Evolutionary conservation across 306 rosid species (phyloP).

Genomic region (Prunus armeniaca): DNA sequence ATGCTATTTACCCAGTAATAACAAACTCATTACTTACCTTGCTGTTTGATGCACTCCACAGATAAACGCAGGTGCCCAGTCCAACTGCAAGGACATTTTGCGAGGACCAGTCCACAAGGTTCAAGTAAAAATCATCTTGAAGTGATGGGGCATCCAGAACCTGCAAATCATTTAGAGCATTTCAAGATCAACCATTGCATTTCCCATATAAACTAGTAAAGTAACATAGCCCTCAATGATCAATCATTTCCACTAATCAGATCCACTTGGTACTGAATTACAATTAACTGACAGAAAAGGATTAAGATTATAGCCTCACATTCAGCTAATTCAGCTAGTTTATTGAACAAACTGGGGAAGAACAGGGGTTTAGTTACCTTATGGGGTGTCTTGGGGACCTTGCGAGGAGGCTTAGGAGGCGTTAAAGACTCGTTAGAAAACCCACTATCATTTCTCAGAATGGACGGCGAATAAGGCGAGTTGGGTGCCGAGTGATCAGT

Average conservation of each 20-base stretch:
- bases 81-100: conserved; percentile 96
- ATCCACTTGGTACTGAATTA: background rate
- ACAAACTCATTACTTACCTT: conserved; percentile 43
- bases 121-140: conserved; percentile 97
- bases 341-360: background rate
- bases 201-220: background rate
- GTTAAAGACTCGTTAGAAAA: conserved; percentile 56
- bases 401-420: conserved; percentile 95
- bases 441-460: conserved; percentile 49
- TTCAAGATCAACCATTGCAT: conserved; percentile 15
- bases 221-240: background rate
- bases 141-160: conserved; percentile 99
- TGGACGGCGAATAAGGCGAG: conserved; percentile 81
- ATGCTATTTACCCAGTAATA: background rate
- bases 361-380: conserved; percentile 42
- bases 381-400: conserved; percentile 96
- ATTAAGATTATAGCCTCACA: background rate
- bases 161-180: conserved; percentile 39
- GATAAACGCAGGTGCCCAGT: conserved; percentile 87
- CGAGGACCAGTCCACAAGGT: conserved; percentile 99
- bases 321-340: background rate
- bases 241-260: background rate
- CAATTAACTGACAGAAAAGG: background rate
- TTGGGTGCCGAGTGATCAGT: conserved; percentile 70
- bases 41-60: conserved; percentile 97